Evolutionary conservation across 345 rosid species (phyloP).

Genomic region (Nephelium lappaceum): DNA sequence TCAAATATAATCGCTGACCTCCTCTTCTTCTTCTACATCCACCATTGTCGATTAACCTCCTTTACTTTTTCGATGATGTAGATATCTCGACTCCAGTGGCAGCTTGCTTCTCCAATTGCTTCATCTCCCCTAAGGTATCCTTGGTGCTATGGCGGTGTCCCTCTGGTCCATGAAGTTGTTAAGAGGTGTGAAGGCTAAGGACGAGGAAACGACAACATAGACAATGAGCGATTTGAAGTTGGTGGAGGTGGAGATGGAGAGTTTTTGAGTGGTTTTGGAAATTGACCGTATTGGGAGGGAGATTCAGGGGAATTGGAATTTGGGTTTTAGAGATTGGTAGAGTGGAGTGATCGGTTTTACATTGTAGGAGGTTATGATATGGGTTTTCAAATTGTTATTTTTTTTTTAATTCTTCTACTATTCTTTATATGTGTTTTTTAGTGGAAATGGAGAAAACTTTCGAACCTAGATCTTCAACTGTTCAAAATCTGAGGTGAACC

Average conservation of each 20-base stretch:
- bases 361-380: slow-evolving; percentile 72
- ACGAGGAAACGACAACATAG: slow-evolving; percentile 35
- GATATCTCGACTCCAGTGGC: slow-evolving; percentile 83
- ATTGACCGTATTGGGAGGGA: slow-evolving; percentile 36
- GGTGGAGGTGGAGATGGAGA: slow-evolving; percentile 38
- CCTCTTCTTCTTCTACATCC: no score
- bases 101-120: slow-evolving; percentile 84
- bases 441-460: slow-evolving; percentile 16
- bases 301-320: slow-evolving; percentile 36
- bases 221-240: slow-evolving; percentile 64
- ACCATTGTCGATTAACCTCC: no score
- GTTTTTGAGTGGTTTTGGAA: slow-evolving; percentile 34
- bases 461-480: no score
- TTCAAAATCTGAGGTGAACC: no score
- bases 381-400: slow-evolving; percentile 51
- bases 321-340: slow-evolving; percentile 42
- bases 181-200: slow-evolving; percentile 58
- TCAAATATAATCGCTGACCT: no score
- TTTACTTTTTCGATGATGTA: no score
- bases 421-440: slow-evolving; percentile 6
- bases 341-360: slow-evolving; percentile 39
- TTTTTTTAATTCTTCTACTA: neutral
- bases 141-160: slow-evolving; percentile 75
- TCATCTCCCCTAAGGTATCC: slow-evolving; percentile 80
- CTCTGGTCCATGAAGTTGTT: slow-evolving; percentile 90